Evolutionary conservation across 768 basidiomycete species (phyloP).

Genomic region (Rossbeevera mucosa): DNA sequence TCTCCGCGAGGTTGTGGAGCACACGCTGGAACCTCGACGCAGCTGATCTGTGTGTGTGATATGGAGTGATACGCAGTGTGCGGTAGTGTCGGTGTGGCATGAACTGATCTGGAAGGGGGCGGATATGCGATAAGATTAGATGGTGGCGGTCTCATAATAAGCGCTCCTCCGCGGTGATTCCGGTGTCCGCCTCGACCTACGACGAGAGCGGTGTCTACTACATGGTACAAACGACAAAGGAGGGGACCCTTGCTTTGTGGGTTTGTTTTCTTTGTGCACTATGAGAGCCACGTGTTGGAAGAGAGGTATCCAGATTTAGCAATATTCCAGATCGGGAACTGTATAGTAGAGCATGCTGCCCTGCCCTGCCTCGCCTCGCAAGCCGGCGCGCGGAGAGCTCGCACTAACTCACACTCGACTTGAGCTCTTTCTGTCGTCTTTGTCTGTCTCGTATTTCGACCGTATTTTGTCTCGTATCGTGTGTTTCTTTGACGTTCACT

Average conservation of each 20-base stretch:
- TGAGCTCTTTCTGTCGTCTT: neutral
- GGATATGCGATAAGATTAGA: slow-evolving; percentile 30
- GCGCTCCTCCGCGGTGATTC: neutral
- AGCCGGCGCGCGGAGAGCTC: slow-evolving; percentile 25
- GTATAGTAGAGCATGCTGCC: slow-evolving; percentile 16
- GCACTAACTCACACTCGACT: neutral
- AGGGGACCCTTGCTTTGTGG: neutral
- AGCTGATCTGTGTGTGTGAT: slow-evolving; percentile 21
- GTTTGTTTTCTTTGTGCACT: neutral
- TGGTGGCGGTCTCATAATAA: slow-evolving; percentile 7
- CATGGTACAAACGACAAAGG: slow-evolving; percentile 6
- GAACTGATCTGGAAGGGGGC: slow-evolving; percentile 17
- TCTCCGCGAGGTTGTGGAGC: slow-evolving; percentile 26
- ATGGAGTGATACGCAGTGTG: slow-evolving; percentile 7
- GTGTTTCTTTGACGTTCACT: neutral
- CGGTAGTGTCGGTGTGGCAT: slow-evolving; percentile 1
- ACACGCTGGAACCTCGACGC: slow-evolving; percentile 28
- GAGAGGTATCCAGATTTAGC: slow-evolving; percentile 24
- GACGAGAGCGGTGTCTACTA: neutral
- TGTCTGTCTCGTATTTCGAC: neutral
- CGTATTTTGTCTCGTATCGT: neutral
- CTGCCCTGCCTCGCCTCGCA: slow-evolving; percentile 32
- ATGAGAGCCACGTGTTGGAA: slow-evolving; percentile 25
- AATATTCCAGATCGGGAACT: slow-evolving; percentile 26
- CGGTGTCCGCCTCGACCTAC: neutral